Evolutionary conservation across 129 eudicot genomes (phyloP).

Genomic region (Heracleum sosnowskyi): DNA sequence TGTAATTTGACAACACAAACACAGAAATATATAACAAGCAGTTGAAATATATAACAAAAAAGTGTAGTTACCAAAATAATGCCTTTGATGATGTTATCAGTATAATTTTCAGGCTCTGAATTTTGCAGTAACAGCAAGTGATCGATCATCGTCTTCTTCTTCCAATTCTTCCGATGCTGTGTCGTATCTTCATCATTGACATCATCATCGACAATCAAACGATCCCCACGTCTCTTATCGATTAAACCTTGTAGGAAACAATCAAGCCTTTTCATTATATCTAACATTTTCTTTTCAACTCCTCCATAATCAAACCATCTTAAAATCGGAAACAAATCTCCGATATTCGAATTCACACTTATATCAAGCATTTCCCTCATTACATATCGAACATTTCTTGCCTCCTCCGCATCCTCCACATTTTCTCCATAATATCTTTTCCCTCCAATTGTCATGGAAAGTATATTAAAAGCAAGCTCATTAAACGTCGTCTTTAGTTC

Average conservation of each 20-base stretch:
- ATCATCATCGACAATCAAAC: neutral
- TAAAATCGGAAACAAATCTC: neutral
- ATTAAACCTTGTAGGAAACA: neutral
- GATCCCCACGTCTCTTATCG: neutral
- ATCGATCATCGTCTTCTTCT: neutral
- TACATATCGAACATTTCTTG: neutral
- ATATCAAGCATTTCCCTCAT: conserved; percentile 2
- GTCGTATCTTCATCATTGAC: neutral
- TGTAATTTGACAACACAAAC: no score
- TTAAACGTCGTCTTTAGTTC: neutral
- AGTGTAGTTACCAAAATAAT: neutral
- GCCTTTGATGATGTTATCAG: neutral
- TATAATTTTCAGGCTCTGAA: neutral
- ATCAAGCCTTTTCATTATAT: neutral
- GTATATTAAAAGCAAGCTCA: neutral
- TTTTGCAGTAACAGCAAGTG: neutral
- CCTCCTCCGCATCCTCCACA: conserved; percentile 4
- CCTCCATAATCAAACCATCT: neutral
- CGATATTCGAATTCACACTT: neutral
- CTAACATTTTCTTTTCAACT: neutral
- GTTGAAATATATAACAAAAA: no score
- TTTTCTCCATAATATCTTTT: neutral
- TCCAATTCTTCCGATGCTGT: neutral
- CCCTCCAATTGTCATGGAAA: neutral
- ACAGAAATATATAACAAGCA: no score